Percentiles rank a stretch among this genome's conserved stretches.
phyloP scores from a whole-genome alignment of 73 alveolate genomes.

The Stentor coeruleus region DNA sequence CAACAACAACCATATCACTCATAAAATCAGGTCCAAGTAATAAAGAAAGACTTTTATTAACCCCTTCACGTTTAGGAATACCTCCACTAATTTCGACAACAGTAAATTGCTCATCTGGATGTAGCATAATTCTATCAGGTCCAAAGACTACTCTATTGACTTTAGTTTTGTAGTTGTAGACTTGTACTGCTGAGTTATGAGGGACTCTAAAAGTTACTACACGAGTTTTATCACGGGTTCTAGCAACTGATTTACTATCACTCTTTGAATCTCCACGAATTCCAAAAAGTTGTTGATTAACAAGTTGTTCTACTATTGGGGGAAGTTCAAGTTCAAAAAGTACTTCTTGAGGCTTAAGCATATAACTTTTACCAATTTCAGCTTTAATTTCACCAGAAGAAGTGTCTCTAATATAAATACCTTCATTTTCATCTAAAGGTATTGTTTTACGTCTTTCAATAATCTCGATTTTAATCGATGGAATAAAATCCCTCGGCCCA shows the following conservation, averaged over 20 bases:
- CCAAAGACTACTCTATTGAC: conserved; percentile 70
- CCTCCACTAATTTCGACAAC: conserved; percentile 67
- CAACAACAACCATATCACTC: conserved; percentile 67
- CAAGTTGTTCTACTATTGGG: conserved; percentile 53
- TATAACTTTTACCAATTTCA: conserved; percentile 64
- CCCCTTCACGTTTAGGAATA: conserved; percentile 53
- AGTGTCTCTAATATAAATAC: conserved; percentile 68
- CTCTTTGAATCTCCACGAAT: not conserved
- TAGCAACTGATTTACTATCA: conserved; percentile 21
- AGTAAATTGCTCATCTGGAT: conserved; percentile 76
- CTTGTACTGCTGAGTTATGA: conserved; percentile 70
- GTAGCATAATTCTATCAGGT: conserved; percentile 73
- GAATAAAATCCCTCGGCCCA: conserved; percentile 78
- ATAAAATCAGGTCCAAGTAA: conserved; percentile 70
- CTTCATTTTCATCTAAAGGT: conserved; percentile 80
- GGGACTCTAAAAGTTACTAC: conserved; percentile 70
- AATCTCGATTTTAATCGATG: conserved; percentile 52
- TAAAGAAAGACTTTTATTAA: conserved; percentile 41
- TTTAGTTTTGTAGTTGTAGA: conserved; percentile 59
- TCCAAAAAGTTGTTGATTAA: not conserved
- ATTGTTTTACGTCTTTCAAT: conserved; percentile 64
- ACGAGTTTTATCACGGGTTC: conserved; percentile 41
- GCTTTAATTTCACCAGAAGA: conserved; percentile 70
- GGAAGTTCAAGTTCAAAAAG: conserved; percentile 59
- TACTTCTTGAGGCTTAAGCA: conserved; percentile 59